Evolutionary conservation across 2,329 filamentous ascomycete genomes (phyloP), one percentile per base, ranked within the genome.

Genomic region (Parastagonospora avenae): DNA sequence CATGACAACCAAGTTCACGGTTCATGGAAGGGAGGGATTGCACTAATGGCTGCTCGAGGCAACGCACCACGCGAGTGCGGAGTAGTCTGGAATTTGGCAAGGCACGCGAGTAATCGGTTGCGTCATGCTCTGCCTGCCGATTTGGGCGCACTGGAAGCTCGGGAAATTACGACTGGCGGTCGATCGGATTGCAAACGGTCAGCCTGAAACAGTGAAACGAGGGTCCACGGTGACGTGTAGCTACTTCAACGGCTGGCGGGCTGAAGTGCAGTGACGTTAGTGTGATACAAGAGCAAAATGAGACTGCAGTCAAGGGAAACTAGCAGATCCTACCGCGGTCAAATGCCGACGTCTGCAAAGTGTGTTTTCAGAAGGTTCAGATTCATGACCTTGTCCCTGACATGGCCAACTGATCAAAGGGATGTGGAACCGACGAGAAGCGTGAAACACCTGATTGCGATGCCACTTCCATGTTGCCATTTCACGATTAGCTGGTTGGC

Each of bases 191-290:
- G 42, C 16, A 44, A 45, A 48, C 50, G 46, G 46, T 50, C 42
- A 43, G 37, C 40, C 15, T 48, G 50, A 56, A 56, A 56, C 54
- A 41, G 54, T 53, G 32, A 47, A 42, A 47, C 49, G 30, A 53
- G 45, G 31, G 43, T 31, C 29, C 33, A 45, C 15, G 37, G 37
- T 40, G 24, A 24, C 37, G 19, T 38, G 2, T 37, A 14, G 4
- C 8, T 14, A 37, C 48, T 41, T 48, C 35, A 37, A 46, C 40
- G 42, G 51, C 47, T 47, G 37, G 40, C 48, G 43, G 31, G 35
- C 38, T 44, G 41, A 24, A 10, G 8, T 16, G n/a, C 15, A 24
- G 39, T 52, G 55, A 55, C 50, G 52, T 55, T 44, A 44, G 19
- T 35, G 46, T 47, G 32, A 31, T 14, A 55, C 48, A 28, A 35